Conservation (phyloP, 371 early-diverging fungal genomes). For the Syncephalastrum racemosum region DNA sequence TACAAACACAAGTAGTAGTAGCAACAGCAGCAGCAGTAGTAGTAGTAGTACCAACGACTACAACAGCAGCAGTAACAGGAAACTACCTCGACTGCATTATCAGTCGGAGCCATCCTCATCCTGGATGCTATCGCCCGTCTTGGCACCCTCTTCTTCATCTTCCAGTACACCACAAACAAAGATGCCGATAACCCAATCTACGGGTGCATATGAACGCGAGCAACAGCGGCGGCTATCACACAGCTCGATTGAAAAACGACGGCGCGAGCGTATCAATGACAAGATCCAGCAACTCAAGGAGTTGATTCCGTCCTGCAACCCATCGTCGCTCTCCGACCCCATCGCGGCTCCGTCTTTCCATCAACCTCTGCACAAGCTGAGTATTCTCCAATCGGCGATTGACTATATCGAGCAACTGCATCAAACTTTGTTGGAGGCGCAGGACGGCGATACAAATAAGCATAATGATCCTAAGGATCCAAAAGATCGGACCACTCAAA, state of each 20-base stretch:
- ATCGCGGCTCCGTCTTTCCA: slow-evolving; percentile 27
- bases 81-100: no score
- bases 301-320: slow-evolving; percentile 52
- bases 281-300: slow-evolving; percentile 49
- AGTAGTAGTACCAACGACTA: no score
- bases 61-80: no score
- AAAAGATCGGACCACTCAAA: not conserved
- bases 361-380: slow-evolving; percentile 60
- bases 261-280: slow-evolving; percentile 78
- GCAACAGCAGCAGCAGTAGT: no score
- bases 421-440: slow-evolving; percentile 5
- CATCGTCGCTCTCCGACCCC: slow-evolving; percentile 52
- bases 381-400: slow-evolving; percentile 71
- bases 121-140: no score
- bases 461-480: not conserved
- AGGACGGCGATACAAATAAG: slow-evolving; percentile 4
- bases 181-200: not conserved
- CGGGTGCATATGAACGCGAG: slow-evolving; percentile 46
- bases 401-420: slow-evolving; percentile 59
- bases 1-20: no score
- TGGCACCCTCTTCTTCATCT: no score
- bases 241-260: slow-evolving; percentile 74
- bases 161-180: no score
- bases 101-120: no score
- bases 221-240: slow-evolving; percentile 69